Conservation (phyloP, 2,329 filamentous ascomycete genomes). For the Exophiala xenobiotica region DNA sequence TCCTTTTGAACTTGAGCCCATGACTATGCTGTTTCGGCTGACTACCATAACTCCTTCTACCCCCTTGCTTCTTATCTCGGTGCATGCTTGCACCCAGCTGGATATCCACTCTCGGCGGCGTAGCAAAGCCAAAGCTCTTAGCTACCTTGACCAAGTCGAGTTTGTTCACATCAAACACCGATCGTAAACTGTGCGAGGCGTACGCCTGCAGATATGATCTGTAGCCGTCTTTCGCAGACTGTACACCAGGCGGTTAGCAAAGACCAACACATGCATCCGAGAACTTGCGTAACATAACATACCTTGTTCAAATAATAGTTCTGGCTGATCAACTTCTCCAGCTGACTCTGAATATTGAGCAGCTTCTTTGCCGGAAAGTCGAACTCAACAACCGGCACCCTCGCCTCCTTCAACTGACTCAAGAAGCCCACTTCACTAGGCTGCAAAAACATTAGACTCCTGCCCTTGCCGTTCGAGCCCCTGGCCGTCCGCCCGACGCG, state of each 20-base stretch:
- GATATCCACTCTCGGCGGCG: slow-evolving; percentile 77
- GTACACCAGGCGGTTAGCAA: slow-evolving; percentile 11
- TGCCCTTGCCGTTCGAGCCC: slow-evolving; percentile 77
- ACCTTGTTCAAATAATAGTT: slow-evolving; percentile 97
- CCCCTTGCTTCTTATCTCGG: slow-evolving; percentile 67
- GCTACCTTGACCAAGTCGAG: slow-evolving; percentile 80
- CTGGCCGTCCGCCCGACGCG: slow-evolving; percentile 92
- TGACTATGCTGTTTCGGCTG: slow-evolving; percentile 62
- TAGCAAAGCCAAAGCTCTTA: slow-evolving; percentile 77
- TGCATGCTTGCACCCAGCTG: slow-evolving; percentile 72
- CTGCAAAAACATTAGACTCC: slow-evolving; percentile 88
- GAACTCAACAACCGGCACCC: slow-evolving; percentile 92
- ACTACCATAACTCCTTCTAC: slow-evolving; percentile 71
- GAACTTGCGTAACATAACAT: no score
- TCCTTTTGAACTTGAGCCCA: slow-evolving; percentile 55
- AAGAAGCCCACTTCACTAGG: slow-evolving; percentile 91
- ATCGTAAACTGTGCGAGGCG: slow-evolving; percentile 76
- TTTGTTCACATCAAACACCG: slow-evolving; percentile 81
- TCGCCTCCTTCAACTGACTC: slow-evolving; percentile 82
- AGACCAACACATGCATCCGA: background rate
- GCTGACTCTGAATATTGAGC: slow-evolving; percentile 81
- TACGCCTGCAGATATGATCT: slow-evolving; percentile 93
- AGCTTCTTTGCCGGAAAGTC: slow-evolving; percentile 93
- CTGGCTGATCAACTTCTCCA: slow-evolving; percentile 89
- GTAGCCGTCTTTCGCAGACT: slow-evolving; percentile 70